phyloP scores from a whole-genome alignment of 2,329 filamentous ascomycete species.

The Didymella segeticola region DNA sequence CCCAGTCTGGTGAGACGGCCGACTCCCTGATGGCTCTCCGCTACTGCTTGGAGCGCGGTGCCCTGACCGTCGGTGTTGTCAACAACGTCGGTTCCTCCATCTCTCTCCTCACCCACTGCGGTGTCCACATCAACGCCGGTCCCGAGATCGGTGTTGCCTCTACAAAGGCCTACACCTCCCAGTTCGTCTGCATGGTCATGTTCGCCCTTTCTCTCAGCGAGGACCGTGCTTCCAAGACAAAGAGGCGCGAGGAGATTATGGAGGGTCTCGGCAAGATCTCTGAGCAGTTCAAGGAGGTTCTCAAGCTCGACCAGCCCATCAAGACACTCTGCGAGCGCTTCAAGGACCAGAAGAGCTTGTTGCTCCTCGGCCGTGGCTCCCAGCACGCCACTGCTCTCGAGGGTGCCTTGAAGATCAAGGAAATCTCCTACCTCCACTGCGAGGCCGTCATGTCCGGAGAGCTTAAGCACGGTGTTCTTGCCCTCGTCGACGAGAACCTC shows the following conservation, averaged over 20 bases:
- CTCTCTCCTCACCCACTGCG: constrained; percentile 97
- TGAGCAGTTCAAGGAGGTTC: constrained; percentile 87
- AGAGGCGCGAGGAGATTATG: constrained; percentile 94
- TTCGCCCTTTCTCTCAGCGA: constrained; percentile 96
- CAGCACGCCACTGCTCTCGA: constrained; percentile 98
- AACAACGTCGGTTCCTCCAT: constrained; percentile 99
- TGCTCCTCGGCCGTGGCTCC: constrained; percentile 91
- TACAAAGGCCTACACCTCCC: constrained; percentile 98
- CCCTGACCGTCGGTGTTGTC: constrained; percentile 96
- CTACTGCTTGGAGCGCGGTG: constrained; percentile 97
- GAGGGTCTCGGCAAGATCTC: constrained; percentile 88
- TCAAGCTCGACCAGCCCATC: constrained; percentile 90
- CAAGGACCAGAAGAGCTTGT: constrained; percentile 95
- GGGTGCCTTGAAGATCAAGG: constrained; percentile 98
- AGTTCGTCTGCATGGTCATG: constrained; percentile 99
- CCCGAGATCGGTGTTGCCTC: constrained; percentile 99
- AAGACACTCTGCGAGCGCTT: constrained; percentile 94
- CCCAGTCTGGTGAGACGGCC: constrained; percentile 97
- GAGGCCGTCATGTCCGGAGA: constrained; percentile 99
- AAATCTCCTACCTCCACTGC: constrained; percentile 99
- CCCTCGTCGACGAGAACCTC: constrained; percentile 95
- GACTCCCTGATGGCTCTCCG: constrained; percentile 96
- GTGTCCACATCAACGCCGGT: constrained; percentile 99
- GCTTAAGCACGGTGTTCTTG: constrained; percentile 97
- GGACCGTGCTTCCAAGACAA: constrained; percentile 92